A percentile compares a stretch with the other conserved stretches of the same genome.
Conservation (phyloP, 2,329 filamentous ascomycete genomes). For the Aspergillus versicolor region DNA sequence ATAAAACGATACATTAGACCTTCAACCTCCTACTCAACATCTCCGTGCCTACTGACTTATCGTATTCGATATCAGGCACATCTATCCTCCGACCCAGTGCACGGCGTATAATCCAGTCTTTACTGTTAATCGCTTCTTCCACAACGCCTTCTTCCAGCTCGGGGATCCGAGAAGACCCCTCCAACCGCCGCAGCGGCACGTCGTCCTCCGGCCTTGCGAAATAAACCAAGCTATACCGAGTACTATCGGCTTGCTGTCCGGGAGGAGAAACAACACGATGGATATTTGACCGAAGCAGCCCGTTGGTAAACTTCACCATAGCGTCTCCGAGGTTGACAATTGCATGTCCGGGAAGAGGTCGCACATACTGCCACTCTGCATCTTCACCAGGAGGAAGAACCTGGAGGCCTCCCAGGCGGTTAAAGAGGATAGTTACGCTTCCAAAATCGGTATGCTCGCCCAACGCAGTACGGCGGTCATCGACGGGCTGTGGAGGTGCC, state of each 20-base stretch:
- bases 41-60: constrained; percentile 35
- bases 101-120: constrained; percentile 44
- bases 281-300: constrained; percentile 40
- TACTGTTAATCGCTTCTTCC: constrained; percentile 40
- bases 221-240: constrained; percentile 55
- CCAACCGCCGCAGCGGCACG: constrained; percentile 43
- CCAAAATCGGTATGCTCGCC: constrained; percentile 60
- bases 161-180: constrained; percentile 36
- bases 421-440: constrained; percentile 57
- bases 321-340: constrained; percentile 47
- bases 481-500: constrained; percentile 47
- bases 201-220: constrained; percentile 54
- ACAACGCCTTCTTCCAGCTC: constrained; percentile 27
- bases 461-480: constrained; percentile 45
- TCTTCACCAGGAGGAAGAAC: constrained; percentile 46
- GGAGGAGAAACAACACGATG: constrained; percentile 54
- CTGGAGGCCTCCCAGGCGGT: constrained; percentile 56
- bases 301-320: constrained; percentile 46
- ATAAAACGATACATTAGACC: constrained; percentile 12
- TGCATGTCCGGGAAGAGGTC: constrained; percentile 49
- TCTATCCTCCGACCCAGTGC: constrained; percentile 36
- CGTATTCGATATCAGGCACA: constrained; percentile 30
- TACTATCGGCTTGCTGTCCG: constrained; percentile 44
- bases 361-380: constrained; percentile 53
- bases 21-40: constrained; percentile 33